phyloP scores from a whole-genome alignment of 805 yeast species.

The Ogataea corticis region DNA sequence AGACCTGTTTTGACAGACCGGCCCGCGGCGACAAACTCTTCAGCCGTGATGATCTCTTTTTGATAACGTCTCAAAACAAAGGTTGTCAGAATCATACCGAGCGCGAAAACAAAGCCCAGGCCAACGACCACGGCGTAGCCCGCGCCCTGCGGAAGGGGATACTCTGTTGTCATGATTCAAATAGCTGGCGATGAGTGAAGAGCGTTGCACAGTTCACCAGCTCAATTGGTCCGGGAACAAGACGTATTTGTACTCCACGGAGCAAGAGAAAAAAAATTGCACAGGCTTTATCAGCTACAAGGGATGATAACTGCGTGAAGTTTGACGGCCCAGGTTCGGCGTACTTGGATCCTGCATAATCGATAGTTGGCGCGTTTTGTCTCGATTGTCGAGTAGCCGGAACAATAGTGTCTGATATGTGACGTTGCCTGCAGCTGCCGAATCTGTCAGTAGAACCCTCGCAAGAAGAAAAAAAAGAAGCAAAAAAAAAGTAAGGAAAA shows the following conservation, averaged over 20 bases:
- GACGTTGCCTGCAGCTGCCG: neutral
- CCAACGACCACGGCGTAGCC: constrained; percentile 91
- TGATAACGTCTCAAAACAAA: constrained; percentile 73
- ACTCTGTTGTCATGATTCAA: constrained; percentile 11
- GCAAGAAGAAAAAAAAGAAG: no score
- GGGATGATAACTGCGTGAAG: neutral
- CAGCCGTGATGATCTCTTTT: constrained; percentile 85
- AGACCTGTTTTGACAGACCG: constrained; percentile 82
- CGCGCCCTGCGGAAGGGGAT: constrained; percentile 60
- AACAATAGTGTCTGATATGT: neutral
- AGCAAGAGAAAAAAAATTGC: neutral
- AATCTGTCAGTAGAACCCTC: no score
- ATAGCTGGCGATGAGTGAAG: no score
- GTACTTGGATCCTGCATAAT: neutral
- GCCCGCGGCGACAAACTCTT: constrained; percentile 93
- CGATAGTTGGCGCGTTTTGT: neutral
- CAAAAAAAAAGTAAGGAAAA: no score
- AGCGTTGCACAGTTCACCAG: no score
- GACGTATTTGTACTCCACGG: neutral
- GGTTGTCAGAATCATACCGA: constrained; percentile 78
- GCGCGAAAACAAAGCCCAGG: constrained; percentile 70
- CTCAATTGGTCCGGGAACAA: neutral
- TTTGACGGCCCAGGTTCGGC: neutral
- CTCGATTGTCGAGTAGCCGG: neutral
- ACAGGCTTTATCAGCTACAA: neutral